Conservation (phyloP, 2,329 filamentous ascomycete species). For the Ceratocystis colombiana region DNA sequence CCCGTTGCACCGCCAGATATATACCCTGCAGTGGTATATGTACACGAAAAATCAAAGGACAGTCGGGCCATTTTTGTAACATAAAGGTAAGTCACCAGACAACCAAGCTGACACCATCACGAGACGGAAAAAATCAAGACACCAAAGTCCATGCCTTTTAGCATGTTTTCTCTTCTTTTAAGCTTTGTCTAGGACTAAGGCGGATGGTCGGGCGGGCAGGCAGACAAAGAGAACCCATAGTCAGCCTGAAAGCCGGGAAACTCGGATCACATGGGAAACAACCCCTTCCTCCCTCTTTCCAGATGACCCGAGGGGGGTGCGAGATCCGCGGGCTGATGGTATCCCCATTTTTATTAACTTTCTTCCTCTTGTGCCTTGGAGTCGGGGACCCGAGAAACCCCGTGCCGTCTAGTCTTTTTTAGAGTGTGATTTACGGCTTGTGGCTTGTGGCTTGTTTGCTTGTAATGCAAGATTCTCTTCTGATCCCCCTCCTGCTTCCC, state of each 20-base stretch:
- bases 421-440: not conserved
- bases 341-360: not conserved
- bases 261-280: conserved; percentile 1
- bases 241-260: not conserved
- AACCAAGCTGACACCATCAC: not conserved
- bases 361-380: not conserved
- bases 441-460: not conserved
- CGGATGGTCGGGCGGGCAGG: not conserved
- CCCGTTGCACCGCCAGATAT: too few species aligned
- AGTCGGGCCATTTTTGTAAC: not conserved
- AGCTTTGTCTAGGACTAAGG: not conserved
- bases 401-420: not conserved
- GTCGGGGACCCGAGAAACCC: not conserved
- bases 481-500: not conserved
- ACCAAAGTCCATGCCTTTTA: not conserved
- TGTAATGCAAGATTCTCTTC: too few species aligned
- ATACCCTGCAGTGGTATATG: too few species aligned
- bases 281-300: not conserved
- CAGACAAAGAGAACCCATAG: not conserved
- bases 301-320: not conserved
- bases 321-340: not conserved
- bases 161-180: not conserved
- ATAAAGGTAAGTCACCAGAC: too few species aligned
- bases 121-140: not conserved
- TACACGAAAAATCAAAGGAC: too few species aligned